Evolutionary conservation across 2,329 filamentous ascomycete species (phyloP).

Genomic region (Colletotrichum tabaci): DNA sequence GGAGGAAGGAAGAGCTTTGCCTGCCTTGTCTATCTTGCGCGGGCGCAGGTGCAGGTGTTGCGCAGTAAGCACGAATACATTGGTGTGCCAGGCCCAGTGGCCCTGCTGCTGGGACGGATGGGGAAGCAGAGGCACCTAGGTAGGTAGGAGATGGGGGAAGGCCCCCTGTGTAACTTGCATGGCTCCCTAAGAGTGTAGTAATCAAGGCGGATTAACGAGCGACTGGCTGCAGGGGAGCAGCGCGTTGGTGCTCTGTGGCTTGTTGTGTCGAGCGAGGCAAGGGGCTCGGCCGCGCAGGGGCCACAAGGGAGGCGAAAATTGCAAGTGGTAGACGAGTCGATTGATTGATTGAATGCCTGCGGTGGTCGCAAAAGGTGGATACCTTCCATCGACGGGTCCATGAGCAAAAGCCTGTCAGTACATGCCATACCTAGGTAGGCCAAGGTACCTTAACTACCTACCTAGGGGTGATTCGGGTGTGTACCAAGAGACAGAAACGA

Average conservation of each 20-base stretch:
- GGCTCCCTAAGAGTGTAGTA: not conserved
- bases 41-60: conserved; percentile 3
- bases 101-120: conserved; percentile 11
- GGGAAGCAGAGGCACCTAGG: not conserved
- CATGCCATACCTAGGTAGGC: not conserved
- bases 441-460: too few relatives aligned
- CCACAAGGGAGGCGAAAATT: not conserved
- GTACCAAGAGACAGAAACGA: conserved; percentile 1
- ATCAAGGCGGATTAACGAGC: conserved; percentile 16
- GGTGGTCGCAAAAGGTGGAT: conserved; percentile 1
- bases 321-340: conserved; percentile 13
- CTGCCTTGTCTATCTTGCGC: conserved; percentile 6
- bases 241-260: not conserved
- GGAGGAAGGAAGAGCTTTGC: conserved; percentile 10
- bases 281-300: conserved; percentile 2
- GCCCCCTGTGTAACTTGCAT: not conserved
- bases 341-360: conserved; percentile 6
- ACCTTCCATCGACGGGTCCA: not conserved
- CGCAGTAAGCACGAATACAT: not conserved
- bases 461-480: too few relatives aligned
- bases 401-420: not conserved
- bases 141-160: not conserved
- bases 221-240: conserved; percentile 3
- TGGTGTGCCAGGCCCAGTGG: not conserved
- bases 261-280: not conserved